Conservation (phyloP, 1,284 basidiomycete species). For the Cutaneotrichosporon cyanovorans region DNA sequence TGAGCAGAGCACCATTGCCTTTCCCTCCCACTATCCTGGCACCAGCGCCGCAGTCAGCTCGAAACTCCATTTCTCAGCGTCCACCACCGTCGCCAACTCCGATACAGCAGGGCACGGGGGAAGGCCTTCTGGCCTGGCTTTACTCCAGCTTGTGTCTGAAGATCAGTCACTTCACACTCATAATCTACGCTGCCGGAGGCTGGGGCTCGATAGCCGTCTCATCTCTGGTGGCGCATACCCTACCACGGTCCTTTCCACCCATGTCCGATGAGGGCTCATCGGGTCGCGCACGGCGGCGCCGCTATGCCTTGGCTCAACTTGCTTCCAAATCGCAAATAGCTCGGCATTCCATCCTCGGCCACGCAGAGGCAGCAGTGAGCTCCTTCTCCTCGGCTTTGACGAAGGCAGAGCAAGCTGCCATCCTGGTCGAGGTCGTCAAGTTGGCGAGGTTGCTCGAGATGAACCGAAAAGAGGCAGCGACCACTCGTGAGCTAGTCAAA, state of each 20-base stretch:
- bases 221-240: slow-evolving; percentile 57
- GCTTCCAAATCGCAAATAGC: slow-evolving; percentile 60
- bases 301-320: slow-evolving; percentile 53
- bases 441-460: slow-evolving; percentile 71
- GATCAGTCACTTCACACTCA: slow-evolving; percentile 48
- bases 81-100: slow-evolving; percentile 13
- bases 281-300: slow-evolving; percentile 44
- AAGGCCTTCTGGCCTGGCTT: slow-evolving; percentile 40
- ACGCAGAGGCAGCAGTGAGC: slow-evolving; percentile 64
- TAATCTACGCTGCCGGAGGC: slow-evolving; percentile 76
- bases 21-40: slow-evolving; percentile 37
- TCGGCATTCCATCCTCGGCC: slow-evolving; percentile 58
- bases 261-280: neutral
- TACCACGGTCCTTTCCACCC: slow-evolving; percentile 49
- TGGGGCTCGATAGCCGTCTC: slow-evolving; percentile 75
- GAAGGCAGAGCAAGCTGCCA: slow-evolving; percentile 61
- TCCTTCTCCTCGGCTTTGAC: slow-evolving; percentile 78
- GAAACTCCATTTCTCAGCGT: slow-evolving; percentile 22
- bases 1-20: slow-evolving; percentile 31
- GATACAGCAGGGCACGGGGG: slow-evolving; percentile 27
- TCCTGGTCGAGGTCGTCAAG: slow-evolving; percentile 62
- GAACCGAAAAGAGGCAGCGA: slow-evolving; percentile 72
- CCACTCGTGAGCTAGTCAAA: slow-evolving; percentile 73
- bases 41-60: slow-evolving; percentile 25
- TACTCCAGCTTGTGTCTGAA: slow-evolving; percentile 38